These are phyloP conservation scores for Pisolithus orientalis DNA, from an alignment of 768 basidiomycete species.

Conservation along the genomic window DNA sequence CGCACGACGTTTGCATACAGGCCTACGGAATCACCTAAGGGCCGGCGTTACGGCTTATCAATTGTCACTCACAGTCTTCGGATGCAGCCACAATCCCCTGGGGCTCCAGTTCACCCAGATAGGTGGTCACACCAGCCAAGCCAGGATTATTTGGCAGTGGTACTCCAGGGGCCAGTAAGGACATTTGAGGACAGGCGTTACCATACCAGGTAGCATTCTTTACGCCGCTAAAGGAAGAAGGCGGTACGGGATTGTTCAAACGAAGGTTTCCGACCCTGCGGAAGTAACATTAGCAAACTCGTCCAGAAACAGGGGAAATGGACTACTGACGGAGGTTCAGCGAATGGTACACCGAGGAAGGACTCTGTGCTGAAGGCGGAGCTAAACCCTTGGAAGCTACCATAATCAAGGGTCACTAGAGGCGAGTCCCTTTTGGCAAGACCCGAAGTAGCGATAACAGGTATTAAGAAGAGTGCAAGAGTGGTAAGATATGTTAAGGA, in stretches of 20 bases:
- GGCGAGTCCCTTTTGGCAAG: neutral
- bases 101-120: slow-evolving; percentile 2
- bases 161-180: neutral
- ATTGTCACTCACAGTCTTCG: slow-evolving; percentile 11
- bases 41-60: neutral
- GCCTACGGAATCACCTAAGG: slow-evolving; percentile 11
- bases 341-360: slow-evolving; percentile 13
- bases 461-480: neutral
- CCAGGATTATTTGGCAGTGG: neutral
- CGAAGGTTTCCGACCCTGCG: slow-evolving; percentile 12
- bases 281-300: neutral
- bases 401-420: slow-evolving; percentile 13
- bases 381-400: slow-evolving; percentile 10
- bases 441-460: neutral
- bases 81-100: slow-evolving; percentile 3
- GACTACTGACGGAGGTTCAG: slow-evolving; percentile 10
- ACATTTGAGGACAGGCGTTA: neutral
- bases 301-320: neutral
- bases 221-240: neutral
- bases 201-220: neutral
- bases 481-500: neutral
- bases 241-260: slow-evolving; percentile 10
- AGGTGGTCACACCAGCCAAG: slow-evolving; percentile 4
- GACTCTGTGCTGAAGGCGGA: slow-evolving; percentile 8
- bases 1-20: slow-evolving; percentile 17